phyloP scores from a whole-genome alignment of 345 rosid species.

The Euclidium syriacum region DNA sequence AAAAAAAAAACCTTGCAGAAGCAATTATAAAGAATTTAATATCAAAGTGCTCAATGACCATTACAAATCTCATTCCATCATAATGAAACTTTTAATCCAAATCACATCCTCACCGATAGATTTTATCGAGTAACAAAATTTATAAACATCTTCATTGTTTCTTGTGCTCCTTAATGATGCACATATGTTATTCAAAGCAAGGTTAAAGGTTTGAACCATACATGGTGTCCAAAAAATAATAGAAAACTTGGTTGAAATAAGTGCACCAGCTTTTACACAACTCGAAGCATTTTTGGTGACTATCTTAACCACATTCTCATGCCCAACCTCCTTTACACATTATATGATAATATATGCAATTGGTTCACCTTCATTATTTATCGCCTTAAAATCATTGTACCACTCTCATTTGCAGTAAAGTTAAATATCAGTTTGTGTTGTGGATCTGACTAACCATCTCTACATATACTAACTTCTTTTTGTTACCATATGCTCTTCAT shows the following conservation, averaged over 20 bases:
- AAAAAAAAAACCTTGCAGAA: neutral
- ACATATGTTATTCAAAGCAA: neutral
- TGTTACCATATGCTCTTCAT: neutral
- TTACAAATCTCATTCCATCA: neutral
- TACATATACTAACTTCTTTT: slow-evolving; percentile 6
- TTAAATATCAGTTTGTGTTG: neutral
- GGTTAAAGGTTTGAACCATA: neutral
- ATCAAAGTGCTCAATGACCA: neutral
- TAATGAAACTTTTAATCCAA: neutral
- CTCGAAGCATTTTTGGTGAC: neutral
- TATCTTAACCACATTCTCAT: neutral
- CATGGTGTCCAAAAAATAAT: neutral
- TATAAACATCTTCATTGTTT: neutral
- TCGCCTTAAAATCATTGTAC: neutral
- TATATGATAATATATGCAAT: neutral
- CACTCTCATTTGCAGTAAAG: neutral
- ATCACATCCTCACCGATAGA: neutral
- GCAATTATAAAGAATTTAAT: neutral
- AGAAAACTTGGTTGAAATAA: neutral
- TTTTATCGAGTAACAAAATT: neutral
- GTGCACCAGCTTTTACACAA: neutral
- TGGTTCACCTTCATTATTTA: neutral
- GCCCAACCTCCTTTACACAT: neutral
- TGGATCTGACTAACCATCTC: neutral
- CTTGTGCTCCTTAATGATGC: neutral